Base-by-base conservation (phyloP, 345 rosid genomes). In the Bruguiera parviflora region DNA sequence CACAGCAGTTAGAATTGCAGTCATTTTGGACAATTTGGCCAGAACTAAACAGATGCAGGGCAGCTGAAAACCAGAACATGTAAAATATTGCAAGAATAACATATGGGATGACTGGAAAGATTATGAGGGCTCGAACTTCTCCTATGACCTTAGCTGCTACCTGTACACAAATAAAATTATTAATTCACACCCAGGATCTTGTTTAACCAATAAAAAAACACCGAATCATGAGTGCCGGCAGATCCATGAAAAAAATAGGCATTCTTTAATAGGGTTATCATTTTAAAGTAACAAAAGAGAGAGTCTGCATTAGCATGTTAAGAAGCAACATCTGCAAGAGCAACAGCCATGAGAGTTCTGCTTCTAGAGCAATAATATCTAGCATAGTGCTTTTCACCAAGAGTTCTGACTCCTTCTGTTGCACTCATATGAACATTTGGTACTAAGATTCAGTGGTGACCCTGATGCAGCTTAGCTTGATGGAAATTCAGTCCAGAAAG, bases 141-240 rank as follows among this genome's bases (percentile, higher is more conserved):
- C 97, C 96, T 24, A 95, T 86, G 69, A 95, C 93, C 82, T 95
- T 95, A n/a, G 97, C 97, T 72, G 99, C 97, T 56, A 95, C 99
- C 99, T 94, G 87, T 67, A 75, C 3, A 69, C 63, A 69, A 47
- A 73, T 22, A 46, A 56, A 37, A 61, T 52, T 20, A 39, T 13
- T n/a, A 43, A 6, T 63, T 47, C 39, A 37, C 19, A 58, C 57
- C 21, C 22, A 7, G 35, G 22, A 53, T 28, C 56, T 29, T 53
- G 25, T 49, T 52, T 24, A 27, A 24, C 31, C 59, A 22, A 24
- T 55, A 22, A 55, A 27, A 27, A 10, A 22, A 55, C 8, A 20
- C 16, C 59, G 24, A 56, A 24, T 24, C 22, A 56, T 43, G 18
- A 43, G 19, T 43, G 49, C 49, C 0, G 4, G 49, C 16, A 43